Conservation (phyloP, 495 filamentous ascomycete genomes). For the Physcia stellaris region DNA sequence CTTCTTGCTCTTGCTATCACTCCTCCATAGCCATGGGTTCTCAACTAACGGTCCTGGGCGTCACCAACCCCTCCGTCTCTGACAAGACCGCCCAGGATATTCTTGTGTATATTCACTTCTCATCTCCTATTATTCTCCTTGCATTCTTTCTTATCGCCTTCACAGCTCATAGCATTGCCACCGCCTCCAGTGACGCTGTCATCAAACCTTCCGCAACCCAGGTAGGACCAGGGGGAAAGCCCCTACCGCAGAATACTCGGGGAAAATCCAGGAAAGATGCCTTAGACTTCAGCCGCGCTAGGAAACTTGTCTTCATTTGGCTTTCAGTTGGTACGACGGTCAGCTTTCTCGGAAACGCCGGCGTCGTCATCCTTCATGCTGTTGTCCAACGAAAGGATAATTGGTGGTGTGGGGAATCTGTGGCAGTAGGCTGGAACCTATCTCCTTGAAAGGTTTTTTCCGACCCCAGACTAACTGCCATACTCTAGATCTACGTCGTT, state of each 20-base stretch:
- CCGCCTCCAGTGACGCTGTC: conserved; percentile 23
- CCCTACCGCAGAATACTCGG: conserved; percentile 43
- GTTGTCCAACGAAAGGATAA: conserved; percentile 46
- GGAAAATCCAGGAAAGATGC: conserved; percentile 16
- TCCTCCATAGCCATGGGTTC: too few species aligned
- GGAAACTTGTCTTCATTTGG: conserved; percentile 60
- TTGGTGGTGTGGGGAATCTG: conserved; percentile 86
- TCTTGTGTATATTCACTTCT: conserved; percentile 39
- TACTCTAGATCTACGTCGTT: conserved; percentile 61
- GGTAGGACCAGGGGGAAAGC: conserved; percentile 67
- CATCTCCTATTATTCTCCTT: conserved; percentile 53
- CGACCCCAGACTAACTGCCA: conserved; percentile 1
- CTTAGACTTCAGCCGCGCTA: conserved; percentile 40
- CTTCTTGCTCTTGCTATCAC: too few species aligned
- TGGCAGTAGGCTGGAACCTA: conserved; percentile 49
- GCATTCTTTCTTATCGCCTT: conserved; percentile 55
- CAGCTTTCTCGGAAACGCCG: conserved; percentile 62
- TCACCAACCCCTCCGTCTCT: conserved; percentile 10
- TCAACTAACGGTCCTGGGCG: too few species aligned
- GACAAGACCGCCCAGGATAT: conserved; percentile 26
- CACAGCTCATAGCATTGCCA: conserved; percentile 44
- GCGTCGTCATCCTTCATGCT: conserved; percentile 64
- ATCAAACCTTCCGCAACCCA: conserved; percentile 17
- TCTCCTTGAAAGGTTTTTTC: neutral
- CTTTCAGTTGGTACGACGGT: conserved; percentile 50